Percentiles rank a stretch among this genome's conserved stretches.
Conservation (phyloP, 2,329 filamentous ascomycete species). For the Intubia oerlemansii region DNA sequence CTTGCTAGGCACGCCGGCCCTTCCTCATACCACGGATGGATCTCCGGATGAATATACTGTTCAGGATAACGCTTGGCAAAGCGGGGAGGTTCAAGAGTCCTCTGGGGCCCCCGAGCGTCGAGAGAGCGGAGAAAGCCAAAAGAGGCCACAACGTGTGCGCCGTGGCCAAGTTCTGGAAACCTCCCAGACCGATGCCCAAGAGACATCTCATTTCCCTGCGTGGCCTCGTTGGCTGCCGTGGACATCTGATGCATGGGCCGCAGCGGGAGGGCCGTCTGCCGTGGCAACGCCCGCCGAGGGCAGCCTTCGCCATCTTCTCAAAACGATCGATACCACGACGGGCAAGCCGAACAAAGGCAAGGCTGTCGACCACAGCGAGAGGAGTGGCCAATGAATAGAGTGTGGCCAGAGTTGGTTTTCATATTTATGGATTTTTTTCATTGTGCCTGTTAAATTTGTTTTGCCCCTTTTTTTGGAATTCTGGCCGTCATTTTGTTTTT, state of each 20-base stretch:
- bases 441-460: too few species aligned
- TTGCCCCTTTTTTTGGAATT: too few species aligned
- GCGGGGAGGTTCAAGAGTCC: too few species aligned
- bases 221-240: conserved; percentile 26
- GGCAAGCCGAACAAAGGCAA: conserved; percentile 10
- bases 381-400: too few species aligned
- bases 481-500: too few species aligned
- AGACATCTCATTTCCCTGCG: conserved; percentile 15
- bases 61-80: neutral
- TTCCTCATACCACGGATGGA: conserved; percentile 32
- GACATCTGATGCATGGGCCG: conserved; percentile 7
- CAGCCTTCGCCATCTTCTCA: conserved; percentile 30
- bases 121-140: too few species aligned
- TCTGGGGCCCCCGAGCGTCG: too few species aligned
- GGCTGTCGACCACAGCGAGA: conserved; percentile 7
- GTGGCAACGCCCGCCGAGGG: conserved; percentile 27
- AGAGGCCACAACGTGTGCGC: too few species aligned
- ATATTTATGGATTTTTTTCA: too few species aligned
- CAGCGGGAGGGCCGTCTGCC: neutral
- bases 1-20: conserved; percentile 32
- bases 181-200: neutral
- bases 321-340: conserved; percentile 12
- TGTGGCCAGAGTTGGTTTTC: too few species aligned
- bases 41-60: conserved; percentile 24
- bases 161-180: too few species aligned